Base-by-base conservation (phyloP, 2,329 filamentous ascomycete genomes). In the Dothiorella sarmentorum region DNA sequence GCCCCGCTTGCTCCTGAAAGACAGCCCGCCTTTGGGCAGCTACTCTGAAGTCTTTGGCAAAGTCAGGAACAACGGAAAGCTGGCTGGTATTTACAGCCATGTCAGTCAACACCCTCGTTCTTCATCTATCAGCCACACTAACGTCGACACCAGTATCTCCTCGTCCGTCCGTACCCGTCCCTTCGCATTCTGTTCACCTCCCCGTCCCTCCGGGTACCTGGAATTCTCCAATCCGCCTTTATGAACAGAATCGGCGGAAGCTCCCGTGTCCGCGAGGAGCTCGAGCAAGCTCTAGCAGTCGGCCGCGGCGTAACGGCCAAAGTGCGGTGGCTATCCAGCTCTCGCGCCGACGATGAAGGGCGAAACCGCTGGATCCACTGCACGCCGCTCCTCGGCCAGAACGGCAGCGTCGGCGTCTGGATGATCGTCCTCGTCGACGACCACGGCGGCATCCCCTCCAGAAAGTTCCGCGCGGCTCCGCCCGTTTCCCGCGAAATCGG, bases 281-380 rank as follows among this genome's bases (percentile, higher is more conserved):
- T 85, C 4, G 70, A 75, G 17, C 73, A 77, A n/a, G 87, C 88
- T 0, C 80, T 92, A 20, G 80, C 81, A 4, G 82, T 86, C 64
- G 87, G 87, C 0, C 82, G 84, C 43, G 86, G 87, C 45, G 85
- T 91, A 4, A 91, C 88, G 1, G 87, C 87, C 3, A 89, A 89
- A 67, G 82, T 92, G 13, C 82, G 83, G 55, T 92, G 88, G 89
- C 73, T 89, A 1, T 61, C 67, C 7, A 63, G 68, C 1, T 45
- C 64, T 6, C 59, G 67, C 11, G 77, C 44, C 75, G 77, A 24
- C 63, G 80, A 78, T 37, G 77, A 83, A 53, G 88, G 87, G 0
- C 80, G 86, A 17, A 80, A 82, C 49, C 80, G 87, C 42, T 91
- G 88, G 88, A 87, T 91, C 38, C 88, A 91, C 69, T 89, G 87